These are phyloP conservation scores for Amylostereum chailletii DNA, from an alignment of 1,284 basidiomycete species.

Conservation along the genomic window DNA sequence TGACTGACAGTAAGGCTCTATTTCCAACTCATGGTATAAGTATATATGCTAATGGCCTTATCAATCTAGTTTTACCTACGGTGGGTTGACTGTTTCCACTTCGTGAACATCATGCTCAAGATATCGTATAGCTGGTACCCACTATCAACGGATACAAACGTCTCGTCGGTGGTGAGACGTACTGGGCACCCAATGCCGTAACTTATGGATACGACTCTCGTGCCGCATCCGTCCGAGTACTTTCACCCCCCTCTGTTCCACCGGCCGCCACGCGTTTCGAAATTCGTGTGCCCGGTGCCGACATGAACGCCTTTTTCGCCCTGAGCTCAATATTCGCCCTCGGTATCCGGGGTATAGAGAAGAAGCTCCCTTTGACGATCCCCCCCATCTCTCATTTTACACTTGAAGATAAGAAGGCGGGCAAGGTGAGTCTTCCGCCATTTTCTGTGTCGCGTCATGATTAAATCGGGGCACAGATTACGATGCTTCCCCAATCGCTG, in stretches of 20 bases:
- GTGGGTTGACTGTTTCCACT: conserved; percentile 22
- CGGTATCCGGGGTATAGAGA: conserved; percentile 82
- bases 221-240: conserved; percentile 83
- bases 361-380: conserved; percentile 59
- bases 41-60: neutral
- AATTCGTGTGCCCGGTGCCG: conserved; percentile 91
- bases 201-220: conserved; percentile 96
- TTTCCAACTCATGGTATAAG: neutral
- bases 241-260: conserved; percentile 82
- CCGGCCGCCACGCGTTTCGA: conserved; percentile 81
- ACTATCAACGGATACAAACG: conserved; percentile 98
- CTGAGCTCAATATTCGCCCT: conserved; percentile 81
- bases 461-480: conserved; percentile 31
- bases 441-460: too few relatives aligned
- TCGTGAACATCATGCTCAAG: neutral
- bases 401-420: conserved; percentile 46
- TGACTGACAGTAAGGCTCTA: conserved; percentile 66
- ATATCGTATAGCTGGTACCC: conserved; percentile 61
- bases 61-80: conserved; percentile 49
- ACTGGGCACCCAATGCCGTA: conserved; percentile 90
- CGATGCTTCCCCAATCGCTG: conserved; percentile 70
- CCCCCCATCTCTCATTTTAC: conserved; percentile 61
- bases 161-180: conserved; percentile 87
- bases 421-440: conserved; percentile 34
- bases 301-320: conserved; percentile 90